Percentiles rank a stretch among this genome's conserved stretches.
Conservation (phyloP, 495 filamentous ascomycete genomes). For the Penicillium cosmopolitanum region DNA sequence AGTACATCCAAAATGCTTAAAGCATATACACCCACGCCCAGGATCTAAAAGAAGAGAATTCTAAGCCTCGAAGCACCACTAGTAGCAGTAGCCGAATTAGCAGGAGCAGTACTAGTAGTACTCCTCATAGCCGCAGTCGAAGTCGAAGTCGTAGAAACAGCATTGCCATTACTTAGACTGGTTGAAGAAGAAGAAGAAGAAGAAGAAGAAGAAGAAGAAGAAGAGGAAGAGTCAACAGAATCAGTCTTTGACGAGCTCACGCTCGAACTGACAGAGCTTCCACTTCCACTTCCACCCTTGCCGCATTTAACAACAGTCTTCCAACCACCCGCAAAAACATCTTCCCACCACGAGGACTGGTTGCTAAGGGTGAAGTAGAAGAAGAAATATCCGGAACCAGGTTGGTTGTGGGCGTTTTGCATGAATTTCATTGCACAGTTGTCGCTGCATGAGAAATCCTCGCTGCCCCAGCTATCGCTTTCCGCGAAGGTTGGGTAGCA, state of each 20-base stretch:
- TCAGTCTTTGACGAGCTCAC: constrained; percentile 20
- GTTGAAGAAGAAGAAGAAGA: constrained; percentile 14
- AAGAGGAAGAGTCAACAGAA: constrained; percentile 11
- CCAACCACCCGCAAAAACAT: constrained; percentile 28
- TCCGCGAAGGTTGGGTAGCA: constrained; percentile 28
- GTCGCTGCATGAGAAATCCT: constrained; percentile 28
- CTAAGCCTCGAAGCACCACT: constrained; percentile 28
- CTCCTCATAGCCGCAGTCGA: constrained; percentile 10
- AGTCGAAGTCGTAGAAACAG: constrained; percentile 17
- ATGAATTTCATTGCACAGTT: constrained; percentile 30
- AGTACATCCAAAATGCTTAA: neutral
- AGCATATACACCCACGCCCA: neutral
- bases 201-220: constrained; percentile 13
- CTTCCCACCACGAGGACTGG: constrained; percentile 26
- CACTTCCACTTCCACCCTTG: constrained; percentile 23
- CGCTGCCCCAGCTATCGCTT: constrained; percentile 20
- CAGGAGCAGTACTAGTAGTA: constrained; percentile 14
- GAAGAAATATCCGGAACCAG: constrained; percentile 30
- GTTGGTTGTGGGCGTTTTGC: constrained; percentile 31
- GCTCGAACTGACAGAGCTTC: constrained; percentile 21
- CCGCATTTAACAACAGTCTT: constrained; percentile 28
- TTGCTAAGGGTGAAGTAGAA: constrained; percentile 23
- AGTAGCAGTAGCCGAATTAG: constrained; percentile 21
- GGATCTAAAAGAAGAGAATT: constrained; percentile 11
- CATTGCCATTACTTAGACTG: constrained; percentile 14